Evolutionary conservation across 164 flowering plant genomes (phyloP).

Genomic region (Paratinospora sagittata): DNA sequence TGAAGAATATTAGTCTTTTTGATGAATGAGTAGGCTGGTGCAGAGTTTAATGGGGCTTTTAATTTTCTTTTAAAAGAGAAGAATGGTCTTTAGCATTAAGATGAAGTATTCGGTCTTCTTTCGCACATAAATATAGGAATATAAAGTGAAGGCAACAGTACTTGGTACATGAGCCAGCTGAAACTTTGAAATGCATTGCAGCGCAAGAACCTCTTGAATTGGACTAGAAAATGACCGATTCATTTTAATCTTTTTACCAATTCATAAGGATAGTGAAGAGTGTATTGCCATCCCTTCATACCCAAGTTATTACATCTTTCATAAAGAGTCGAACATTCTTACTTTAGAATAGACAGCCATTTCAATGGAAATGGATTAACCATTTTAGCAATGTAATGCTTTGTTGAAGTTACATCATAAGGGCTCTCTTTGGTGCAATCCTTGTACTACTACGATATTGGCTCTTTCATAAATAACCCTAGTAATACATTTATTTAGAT

Average conservation of each 20-base stretch:
- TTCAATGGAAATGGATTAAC: background rate
- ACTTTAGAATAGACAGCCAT: background rate
- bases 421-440: no score
- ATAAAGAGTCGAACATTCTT: no score
- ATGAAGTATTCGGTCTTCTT: no score
- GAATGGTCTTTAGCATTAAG: no score
- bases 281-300: background rate
- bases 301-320: background rate
- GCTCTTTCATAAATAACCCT: background rate
- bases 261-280: no score
- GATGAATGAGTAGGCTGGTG: background rate
- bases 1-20: background rate
- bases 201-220: no score
- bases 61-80: background rate
- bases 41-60: background rate
- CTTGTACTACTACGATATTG: background rate
- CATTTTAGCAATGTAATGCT: background rate
- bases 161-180: no score
- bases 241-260: no score
- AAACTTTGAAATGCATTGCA: no score
- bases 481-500: background rate
- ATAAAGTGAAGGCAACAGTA: no score
- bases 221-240: no score
- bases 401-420: background rate
- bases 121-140: no score